Evolutionary conservation across 495 filamentous ascomycete genomes (phyloP), one percentile per base, ranked within the genome.

Genomic region (Lepidopterella palustris): DNA sequence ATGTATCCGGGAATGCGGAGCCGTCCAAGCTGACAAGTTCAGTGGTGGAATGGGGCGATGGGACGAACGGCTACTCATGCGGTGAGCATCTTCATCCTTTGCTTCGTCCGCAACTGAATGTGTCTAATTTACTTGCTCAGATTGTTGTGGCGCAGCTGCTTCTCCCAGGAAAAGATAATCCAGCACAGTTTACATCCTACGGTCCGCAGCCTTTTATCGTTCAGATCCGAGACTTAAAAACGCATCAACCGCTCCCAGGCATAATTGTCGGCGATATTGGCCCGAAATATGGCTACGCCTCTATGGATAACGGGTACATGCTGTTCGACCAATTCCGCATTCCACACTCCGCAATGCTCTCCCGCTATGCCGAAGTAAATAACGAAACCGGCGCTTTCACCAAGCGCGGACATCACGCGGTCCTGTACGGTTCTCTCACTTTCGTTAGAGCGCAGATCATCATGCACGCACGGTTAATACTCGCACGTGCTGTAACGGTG

Each of bases 261-360:
- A 71, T 80, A 24, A 71, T 74, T 0, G 71, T 79, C 26, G 78
- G 78, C 28, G 78, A 80, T 55, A 78, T 80, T 48, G 77, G 77
- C 0, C 73, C 74, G 0, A 80, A 79, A 42, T 76, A 77, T 49
- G 78, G 77, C 1, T 79, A 79, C 48, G 66, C 71, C 15, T 70
- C 68, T 3, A 77, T 78, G 73, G 78, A 80, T 55, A 80, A 79
- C 55, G 78, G 72, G 0, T 80, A 79, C 58, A 77, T 78, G 74
- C 73, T 78, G 5, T 80, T 80, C 62, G 62, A 79, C 50, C 60
- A 76, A 29, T 72, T 70, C 59, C 66, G 76, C 57, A 72, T 80
- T 21, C 77, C 77, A n/a, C 73, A 78, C 53, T 73, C 73, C 6
- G 74, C 74, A 15, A 72, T 80, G 67, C 60, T 80, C 13, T 72